phyloP scores from a whole-genome alignment of 1,284 basidiomycete species.

The Cutaneotrichosporon sp. region DNA sequence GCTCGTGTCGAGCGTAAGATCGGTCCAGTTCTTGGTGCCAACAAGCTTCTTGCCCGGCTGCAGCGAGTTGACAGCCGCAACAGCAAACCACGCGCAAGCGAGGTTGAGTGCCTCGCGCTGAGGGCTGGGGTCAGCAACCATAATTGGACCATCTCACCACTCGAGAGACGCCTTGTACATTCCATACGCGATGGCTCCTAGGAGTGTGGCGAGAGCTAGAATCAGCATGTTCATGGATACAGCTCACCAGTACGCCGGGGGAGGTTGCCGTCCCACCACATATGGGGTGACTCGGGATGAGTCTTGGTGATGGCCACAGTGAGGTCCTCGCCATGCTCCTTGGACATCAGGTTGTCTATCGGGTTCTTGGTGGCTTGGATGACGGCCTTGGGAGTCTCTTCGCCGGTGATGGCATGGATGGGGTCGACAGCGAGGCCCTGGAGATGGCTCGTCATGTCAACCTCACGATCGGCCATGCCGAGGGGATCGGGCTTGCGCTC shows the following conservation, averaged over 20 bases:
- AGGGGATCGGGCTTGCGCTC: too few species aligned
- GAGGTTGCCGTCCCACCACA: slow-evolving; percentile 10
- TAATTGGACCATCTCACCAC: not conserved
- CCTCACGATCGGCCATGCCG: too few species aligned
- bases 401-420: not conserved
- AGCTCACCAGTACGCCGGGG: slow-evolving; percentile 3
- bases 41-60: not conserved
- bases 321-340: not conserved
- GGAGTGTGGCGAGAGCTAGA: not conserved
- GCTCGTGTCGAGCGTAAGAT: slow-evolving; percentile 6
- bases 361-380: not conserved
- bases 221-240: not conserved
- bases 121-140: not conserved
- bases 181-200: not conserved
- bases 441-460: too few species aligned
- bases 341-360: not conserved
- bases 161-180: slow-evolving; percentile 1
- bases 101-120: too few species aligned
- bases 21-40: not conserved
- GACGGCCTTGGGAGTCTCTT: not conserved
- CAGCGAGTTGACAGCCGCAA: not conserved
- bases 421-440: not conserved
- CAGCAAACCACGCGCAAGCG: slow-evolving; percentile 5
- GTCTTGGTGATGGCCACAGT: not conserved
- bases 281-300: not conserved